Base-by-base conservation (phyloP, 257 asterid genomes). In the Anisodus tanguticus region DNA sequence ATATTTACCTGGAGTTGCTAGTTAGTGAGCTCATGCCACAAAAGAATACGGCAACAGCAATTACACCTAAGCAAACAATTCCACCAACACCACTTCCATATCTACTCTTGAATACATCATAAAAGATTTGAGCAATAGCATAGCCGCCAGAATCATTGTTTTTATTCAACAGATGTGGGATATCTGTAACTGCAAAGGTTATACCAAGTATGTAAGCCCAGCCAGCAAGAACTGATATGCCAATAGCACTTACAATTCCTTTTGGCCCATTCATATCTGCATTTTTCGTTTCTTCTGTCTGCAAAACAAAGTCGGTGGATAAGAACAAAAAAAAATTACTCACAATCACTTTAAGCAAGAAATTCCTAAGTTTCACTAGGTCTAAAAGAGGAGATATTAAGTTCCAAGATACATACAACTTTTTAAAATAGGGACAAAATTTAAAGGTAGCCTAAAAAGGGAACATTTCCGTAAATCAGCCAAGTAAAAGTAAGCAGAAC, bases 11-110 rank as follows among this genome's bases (percentile, higher is more conserved):
- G 47, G 98, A 96, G 87, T 96, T 96, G 95, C 99, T 96, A 41
- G 98, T 94, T 68, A 96, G 76, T 51, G 96, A 96, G 83, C 98
- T 92, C 98, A 93, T 96, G 84, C 99, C 98, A 85, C 99, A 95
- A 91, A 97, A 97, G 85, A 90, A 97, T 64, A 95, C 90, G 47
- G 98, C 99, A 9, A 97, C 95, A 19, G 93, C 97, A 80, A 94
- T 89, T 79, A 95, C 79, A 64, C 93, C 87, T 57, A 93, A 86
- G 88, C 97, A 94, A 55, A 94, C 35, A 71, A 96, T 91, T 83
- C 98, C 99, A 53, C 99, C 98, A 74, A 59, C 87, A 71, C 99
- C 98, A 26, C 79, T 91, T 12, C 99, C 98, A 16, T 91, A 96
- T 86, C 98, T 90, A 83, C 85, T 87, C 91, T 92, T 93, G 87